Percentiles rank a stretch among this genome's conserved stretches.
Conservation (phyloP, 108 stramenopile genomes). For the Stephanodiscus triporus region DNA sequence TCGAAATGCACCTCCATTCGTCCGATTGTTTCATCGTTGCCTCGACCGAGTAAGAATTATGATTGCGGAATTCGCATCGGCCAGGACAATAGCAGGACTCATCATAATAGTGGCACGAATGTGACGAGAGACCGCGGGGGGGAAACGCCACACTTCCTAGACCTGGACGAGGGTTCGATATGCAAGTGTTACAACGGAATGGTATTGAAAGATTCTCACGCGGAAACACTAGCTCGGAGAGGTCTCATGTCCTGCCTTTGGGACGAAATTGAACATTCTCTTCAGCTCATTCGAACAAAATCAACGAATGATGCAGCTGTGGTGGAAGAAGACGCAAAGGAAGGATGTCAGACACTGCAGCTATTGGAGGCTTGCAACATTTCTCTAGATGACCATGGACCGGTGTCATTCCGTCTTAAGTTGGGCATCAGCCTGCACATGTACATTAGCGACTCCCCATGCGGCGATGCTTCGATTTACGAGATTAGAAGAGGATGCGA, state of each 20-base stretch:
- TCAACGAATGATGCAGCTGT: constrained; percentile 1
- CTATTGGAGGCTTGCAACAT: constrained; percentile 17
- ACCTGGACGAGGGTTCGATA: constrained; percentile 19
- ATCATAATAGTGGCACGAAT: background rate
- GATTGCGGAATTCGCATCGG: background rate
- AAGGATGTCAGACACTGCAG: background rate
- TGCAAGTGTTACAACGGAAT: constrained; percentile 57
- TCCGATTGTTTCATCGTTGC: constrained; percentile 36
- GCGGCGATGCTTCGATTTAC: constrained; percentile 94
- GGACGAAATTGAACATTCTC: constrained; percentile 60
- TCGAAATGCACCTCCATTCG: constrained; percentile 79
- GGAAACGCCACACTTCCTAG: background rate
- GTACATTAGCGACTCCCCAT: constrained; percentile 93
- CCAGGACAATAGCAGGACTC: background rate
- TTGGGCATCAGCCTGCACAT: constrained; percentile 72
- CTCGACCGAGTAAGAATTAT: constrained; percentile 7
- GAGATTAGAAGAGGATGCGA: constrained; percentile 28
- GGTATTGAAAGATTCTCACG: constrained; percentile 89
- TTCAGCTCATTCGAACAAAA: constrained; percentile 7
- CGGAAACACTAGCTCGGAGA: constrained; percentile 87
- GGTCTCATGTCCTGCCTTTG: constrained; percentile 78
- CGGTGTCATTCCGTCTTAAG: constrained; percentile 48
- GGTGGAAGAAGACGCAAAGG: background rate
- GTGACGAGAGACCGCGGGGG: background rate
- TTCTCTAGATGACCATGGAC: constrained; percentile 1